phyloP scores from a whole-genome alignment of 1,284 basidiomycete species.

The Cryptococcus deneoformans region DNA sequence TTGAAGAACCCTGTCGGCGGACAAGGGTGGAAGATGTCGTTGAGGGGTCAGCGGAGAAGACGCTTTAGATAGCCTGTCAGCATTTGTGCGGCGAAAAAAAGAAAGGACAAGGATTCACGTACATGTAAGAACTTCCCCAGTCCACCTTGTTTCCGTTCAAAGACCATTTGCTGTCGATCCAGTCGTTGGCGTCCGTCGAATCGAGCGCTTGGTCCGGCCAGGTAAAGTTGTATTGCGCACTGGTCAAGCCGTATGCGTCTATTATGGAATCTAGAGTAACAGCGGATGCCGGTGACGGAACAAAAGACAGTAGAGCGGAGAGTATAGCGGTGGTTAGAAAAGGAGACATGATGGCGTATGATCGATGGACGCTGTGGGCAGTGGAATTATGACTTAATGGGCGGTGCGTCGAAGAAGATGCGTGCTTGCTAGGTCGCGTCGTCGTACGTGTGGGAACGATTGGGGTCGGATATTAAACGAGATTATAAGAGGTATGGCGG shows the following conservation, averaged over 20 bases:
- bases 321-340: slow-evolving; percentile 1
- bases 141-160: slow-evolving; percentile 28
- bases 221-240: slow-evolving; percentile 18
- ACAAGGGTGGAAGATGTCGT: slow-evolving; percentile 22
- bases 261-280: slow-evolving; percentile 3
- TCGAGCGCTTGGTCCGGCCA: slow-evolving; percentile 26
- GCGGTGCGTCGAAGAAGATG: too few species aligned
- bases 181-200: slow-evolving; percentile 21
- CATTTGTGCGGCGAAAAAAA: not conserved
- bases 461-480: too few species aligned
- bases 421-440: too few species aligned
- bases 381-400: too few species aligned
- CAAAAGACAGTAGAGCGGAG: slow-evolving; percentile 4
- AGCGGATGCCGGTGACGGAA: slow-evolving; percentile 2
- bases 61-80: slow-evolving; percentile 11
- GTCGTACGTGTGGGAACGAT: too few species aligned
- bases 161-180: slow-evolving; percentile 32
- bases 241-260: slow-evolving; percentile 10
- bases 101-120: slow-evolving; percentile 9
- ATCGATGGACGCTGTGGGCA: too few species aligned
- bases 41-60: slow-evolving; percentile 32
- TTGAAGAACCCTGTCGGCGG: slow-evolving; percentile 10
- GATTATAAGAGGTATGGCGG: too few species aligned
- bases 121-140: slow-evolving; percentile 33
- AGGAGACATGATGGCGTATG: not conserved